Base-by-base conservation (phyloP, 148 eudicot species). In the Nyssa sinensis region DNA sequence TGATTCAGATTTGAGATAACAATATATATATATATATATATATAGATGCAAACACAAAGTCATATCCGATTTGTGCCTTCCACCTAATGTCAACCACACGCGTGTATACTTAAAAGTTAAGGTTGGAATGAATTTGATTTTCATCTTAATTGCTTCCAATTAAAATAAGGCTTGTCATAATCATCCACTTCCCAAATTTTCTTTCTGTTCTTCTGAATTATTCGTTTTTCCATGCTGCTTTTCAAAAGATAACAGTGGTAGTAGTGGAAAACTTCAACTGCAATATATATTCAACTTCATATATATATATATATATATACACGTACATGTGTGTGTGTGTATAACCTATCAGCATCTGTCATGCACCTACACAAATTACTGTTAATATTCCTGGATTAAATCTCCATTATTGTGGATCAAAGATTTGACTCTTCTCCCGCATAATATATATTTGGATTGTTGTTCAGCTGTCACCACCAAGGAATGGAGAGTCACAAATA, bases 61-160 rank as follows among this genome's bases (percentile, higher is more conserved):
- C 60, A 72, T 27, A 57, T 33, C 7, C 47, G 13, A 9, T 31
- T 11, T 28, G 62, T 5, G 16, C 31, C 62, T 47, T 47, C 60
- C 53, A 62, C 47, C 37, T 51, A 49, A 77, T 75, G 62, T 47
- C 31, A 62, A 30, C 71, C 58, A 73, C 29, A 80, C 77, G 13
- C 59, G 75, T 70, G 76, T 66, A 66, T 27, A 75, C 17, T 39
- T 47, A 7, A 29, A 23, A 44, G 62, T 62, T 44, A 51, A 39
- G 1, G 6, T 44, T 23, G 25, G 7, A 12, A 65, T 24, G 12
- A 64, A 53, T 51, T 11, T 41, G 14, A 3, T 1, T n/a, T 70
- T 44, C 7, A 12, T 4, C 65, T 64, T 53, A 14, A 21, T 19
- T 16, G 58, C 21, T 55, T n/a, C 59, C 59, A 55, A 17, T 13